Percentiles rank a stretch among this genome's conserved stretches.
These are phyloP conservation scores for Aureococcus anophagefferens DNA, from an alignment of 108 stramenopile genomes.

Conservation along the genomic window DNA sequence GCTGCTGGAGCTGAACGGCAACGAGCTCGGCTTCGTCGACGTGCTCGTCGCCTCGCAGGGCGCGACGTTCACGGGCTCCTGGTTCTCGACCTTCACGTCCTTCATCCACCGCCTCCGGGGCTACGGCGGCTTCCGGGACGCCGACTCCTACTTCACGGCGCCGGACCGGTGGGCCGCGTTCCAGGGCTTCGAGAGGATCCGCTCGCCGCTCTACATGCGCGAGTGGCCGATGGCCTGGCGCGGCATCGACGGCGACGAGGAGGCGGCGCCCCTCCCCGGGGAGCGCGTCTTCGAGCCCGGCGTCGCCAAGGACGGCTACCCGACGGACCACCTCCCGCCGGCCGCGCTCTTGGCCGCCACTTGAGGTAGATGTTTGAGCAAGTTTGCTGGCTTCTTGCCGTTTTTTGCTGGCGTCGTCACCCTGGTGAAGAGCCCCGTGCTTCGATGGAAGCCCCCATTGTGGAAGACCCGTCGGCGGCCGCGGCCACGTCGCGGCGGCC, in stretches of 20 bases:
- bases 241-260: constrained; percentile 51
- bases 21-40: constrained; percentile 77
- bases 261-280: not conserved
- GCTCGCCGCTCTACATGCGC: constrained; percentile 60
- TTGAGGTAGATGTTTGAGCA: no score
- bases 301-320: no score
- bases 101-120: constrained; percentile 57
- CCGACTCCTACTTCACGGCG: constrained; percentile 53
- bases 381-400: no score
- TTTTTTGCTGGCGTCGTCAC: no score
- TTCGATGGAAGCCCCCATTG: no score
- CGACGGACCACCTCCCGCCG: no score
- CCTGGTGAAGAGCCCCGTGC: no score
- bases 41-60: constrained; percentile 65
- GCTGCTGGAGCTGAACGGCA: constrained; percentile 29
- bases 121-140: constrained; percentile 16
- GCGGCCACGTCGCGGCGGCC: no score
- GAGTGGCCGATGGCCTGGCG: constrained; percentile 73
- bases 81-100: constrained; percentile 61
- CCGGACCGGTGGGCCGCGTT: constrained; percentile 42
- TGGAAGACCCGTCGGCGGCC: no score
- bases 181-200: constrained; percentile 55
- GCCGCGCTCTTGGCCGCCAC: no score
- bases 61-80: constrained; percentile 61
- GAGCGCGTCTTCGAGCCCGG: not conserved